Evolutionary conservation across 805 yeast genomes (phyloP).

Genomic region (Kuraishia ogatae): DNA sequence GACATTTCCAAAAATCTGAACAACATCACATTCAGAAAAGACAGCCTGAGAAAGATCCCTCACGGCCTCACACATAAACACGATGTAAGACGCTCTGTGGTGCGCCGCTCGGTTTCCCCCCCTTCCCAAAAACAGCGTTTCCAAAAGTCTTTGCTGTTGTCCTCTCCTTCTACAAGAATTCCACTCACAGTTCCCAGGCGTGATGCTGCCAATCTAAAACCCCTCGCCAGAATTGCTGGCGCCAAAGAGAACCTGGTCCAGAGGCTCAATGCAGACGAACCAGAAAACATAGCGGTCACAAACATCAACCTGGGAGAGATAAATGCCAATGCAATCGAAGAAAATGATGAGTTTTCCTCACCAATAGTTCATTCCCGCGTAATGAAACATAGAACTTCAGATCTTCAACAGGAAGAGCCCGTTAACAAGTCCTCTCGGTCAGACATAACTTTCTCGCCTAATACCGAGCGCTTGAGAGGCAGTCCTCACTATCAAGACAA

Average conservation of each 20-base stretch:
- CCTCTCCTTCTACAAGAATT: constrained; percentile 8
- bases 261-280: not conserved
- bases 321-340: not conserved
- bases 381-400: not conserved
- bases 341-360: not conserved
- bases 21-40: constrained; percentile 2
- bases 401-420: not conserved
- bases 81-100: constrained; percentile 10
- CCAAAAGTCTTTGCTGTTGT: not conserved
- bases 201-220: constrained; percentile 5
- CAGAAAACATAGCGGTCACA: not conserved
- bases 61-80: constrained; percentile 39
- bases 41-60: constrained; percentile 23
- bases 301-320: not conserved
- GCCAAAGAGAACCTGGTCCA: not conserved
- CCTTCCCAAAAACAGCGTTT: not conserved
- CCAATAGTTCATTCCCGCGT: not conserved
- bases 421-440: not conserved
- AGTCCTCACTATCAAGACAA: not conserved
- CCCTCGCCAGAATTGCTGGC: not conserved
- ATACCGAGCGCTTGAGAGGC: not conserved
- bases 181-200: constrained; percentile 24
- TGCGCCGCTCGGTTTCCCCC: constrained; percentile 4
- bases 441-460: not conserved
- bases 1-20: not conserved